phyloP scores from a whole-genome alignment of 2,329 filamentous ascomycete genomes.

The Acephala macrosclerotiorum region DNA sequence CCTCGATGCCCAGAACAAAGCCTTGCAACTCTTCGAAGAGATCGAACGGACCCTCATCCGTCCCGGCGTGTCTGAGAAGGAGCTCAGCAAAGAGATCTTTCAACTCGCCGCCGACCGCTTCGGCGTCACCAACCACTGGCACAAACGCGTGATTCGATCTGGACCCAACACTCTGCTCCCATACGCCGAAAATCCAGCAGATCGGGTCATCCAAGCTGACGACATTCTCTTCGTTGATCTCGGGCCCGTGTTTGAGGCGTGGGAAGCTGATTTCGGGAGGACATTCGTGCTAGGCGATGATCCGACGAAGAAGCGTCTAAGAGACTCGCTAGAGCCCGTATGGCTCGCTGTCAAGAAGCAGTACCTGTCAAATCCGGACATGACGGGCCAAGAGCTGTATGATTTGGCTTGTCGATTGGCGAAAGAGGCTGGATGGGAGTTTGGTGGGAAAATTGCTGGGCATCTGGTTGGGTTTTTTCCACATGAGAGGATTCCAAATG shows the following conservation, averaged over 20 bases:
- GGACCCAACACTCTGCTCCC: constrained; percentile 57
- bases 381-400: background rate
- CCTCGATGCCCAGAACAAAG: constrained; percentile 55
- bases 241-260: constrained; percentile 59
- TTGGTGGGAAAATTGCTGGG: constrained; percentile 53
- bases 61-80: constrained; percentile 55
- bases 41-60: constrained; percentile 55
- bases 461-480: constrained; percentile 50
- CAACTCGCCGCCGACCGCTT: constrained; percentile 51
- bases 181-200: constrained; percentile 57
- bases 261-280: constrained; percentile 61
- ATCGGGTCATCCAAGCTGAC: constrained; percentile 54
- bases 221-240: constrained; percentile 61
- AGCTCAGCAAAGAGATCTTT: constrained; percentile 56
- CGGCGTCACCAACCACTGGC: constrained; percentile 57
- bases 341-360: background rate
- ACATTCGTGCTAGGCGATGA: constrained; percentile 59
- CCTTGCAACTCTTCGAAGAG: constrained; percentile 53
- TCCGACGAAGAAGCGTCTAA: constrained; percentile 51
- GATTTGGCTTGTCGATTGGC: constrained; percentile 44
- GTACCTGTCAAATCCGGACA: background rate
- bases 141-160: constrained; percentile 58
- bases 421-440: constrained; percentile 50
- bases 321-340: constrained; percentile 44
- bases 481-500: constrained; percentile 51